These are phyloP conservation scores for Suillus spraguei DNA, from an alignment of 768 basidiomycete genomes.

Conservation along the genomic window DNA sequence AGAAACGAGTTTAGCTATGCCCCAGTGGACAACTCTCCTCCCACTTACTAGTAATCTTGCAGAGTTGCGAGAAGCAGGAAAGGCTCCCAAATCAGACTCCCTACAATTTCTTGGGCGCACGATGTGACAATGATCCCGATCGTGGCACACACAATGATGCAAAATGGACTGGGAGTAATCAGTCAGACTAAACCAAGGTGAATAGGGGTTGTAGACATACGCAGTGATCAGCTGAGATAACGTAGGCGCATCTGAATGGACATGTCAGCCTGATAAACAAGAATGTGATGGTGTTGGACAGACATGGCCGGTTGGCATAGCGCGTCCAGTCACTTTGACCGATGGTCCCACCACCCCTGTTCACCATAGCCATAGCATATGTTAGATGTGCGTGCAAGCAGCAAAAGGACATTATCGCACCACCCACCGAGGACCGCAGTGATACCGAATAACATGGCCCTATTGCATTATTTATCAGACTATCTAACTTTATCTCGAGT, in stretches of 20 bases:
- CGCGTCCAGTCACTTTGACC: slow-evolving; percentile 5
- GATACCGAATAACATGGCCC: slow-evolving; percentile 4
- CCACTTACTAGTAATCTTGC: slow-evolving; percentile 21
- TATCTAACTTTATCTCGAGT: background rate
- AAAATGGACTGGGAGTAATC: slow-evolving; percentile 15
- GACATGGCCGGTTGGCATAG: slow-evolving; percentile 4
- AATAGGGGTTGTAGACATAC: background rate
- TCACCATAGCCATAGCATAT: background rate
- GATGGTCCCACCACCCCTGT: background rate
- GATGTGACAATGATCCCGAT: slow-evolving; percentile 21
- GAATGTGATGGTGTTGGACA: background rate
- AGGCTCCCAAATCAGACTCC: slow-evolving; percentile 21
- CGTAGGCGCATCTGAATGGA: background rate
- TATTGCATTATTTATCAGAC: background rate
- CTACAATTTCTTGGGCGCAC: slow-evolving; percentile 17
- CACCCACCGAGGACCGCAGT: slow-evolving; percentile 1
- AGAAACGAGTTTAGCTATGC: background rate
- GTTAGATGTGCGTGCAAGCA: background rate
- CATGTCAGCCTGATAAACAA: background rate
- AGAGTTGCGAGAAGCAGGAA: slow-evolving; percentile 21
- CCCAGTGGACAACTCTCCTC: background rate
- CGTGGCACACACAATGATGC: slow-evolving; percentile 19
- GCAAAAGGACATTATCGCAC: background rate
- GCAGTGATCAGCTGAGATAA: slow-evolving; percentile 1
- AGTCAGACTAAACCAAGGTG: slow-evolving; percentile 8